Evolutionary conservation across 2,329 filamentous ascomycete species (phyloP), one percentile per base, ranked within the genome.

Genomic region (Alternaria sp.): DNA sequence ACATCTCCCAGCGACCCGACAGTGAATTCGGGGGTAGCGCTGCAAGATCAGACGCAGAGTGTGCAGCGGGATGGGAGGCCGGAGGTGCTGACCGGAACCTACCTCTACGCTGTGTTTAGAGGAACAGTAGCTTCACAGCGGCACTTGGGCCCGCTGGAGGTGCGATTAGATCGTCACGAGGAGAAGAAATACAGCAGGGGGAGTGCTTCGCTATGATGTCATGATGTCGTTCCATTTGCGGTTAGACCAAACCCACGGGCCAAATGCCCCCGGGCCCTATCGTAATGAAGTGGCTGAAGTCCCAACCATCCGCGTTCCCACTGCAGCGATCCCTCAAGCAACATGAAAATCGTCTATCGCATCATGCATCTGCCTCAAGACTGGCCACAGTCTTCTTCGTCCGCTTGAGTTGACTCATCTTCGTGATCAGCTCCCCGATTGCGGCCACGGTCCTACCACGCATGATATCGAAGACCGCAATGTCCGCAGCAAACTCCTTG

Each of bases 401-500:
- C 36, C 36, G 36, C 36, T 40, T 40, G 36, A 40, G 36, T 40
- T 40, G 36, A 40, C 36, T 40, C 36, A 40, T 17, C 36, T 11
- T 40, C 36, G 36, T 40, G 36, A 40, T 40, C n/a, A 40, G 36
- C 36, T 40, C 36, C 36, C 36, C 36, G 36, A 40, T 40, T 10
- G 36, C 36, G 36, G 36, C 15, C 36, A 40, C 36, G 15, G 36
- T 40, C 36, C 36, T 40, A 40, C 36, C 36, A 9, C 36, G 36
- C 36, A 40, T 40, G 36, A 40, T 40, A 3, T 25, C 21, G 23
- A 51, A 26, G 10, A 51, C 21, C 74, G 88, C 85, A 70, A 87
- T 68, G 58, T 84, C 85, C 1, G 82, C 81, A 71, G 85, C 80
- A 65, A 85, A 81, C 69, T 69, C 68, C n/a, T 74, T 66, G 5